Conservation (phyloP, 768 basidiomycete species). For the Mycena floridula region DNA sequence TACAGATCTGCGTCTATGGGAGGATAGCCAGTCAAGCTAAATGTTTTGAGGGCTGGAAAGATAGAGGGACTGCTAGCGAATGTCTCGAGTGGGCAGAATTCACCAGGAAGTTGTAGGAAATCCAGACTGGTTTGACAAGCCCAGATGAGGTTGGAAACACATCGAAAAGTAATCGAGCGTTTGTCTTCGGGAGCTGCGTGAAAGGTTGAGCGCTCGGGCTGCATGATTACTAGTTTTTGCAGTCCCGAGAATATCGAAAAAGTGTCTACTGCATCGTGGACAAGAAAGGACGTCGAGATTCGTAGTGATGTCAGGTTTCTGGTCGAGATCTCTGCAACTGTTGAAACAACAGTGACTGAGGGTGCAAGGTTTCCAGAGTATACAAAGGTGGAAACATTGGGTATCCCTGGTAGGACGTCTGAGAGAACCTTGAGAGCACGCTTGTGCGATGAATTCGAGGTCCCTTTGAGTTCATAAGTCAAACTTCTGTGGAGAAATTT, state of each 20-base stretch:
- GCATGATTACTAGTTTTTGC: conserved; percentile 1
- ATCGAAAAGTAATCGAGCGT: conserved; percentile 1
- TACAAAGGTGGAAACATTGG: conserved; percentile 1
- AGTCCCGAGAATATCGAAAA: neutral
- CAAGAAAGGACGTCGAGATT: conserved; percentile 1
- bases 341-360: neutral
- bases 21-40: conserved; percentile 2
- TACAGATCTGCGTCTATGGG: conserved; percentile 2
- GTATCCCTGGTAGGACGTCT: conserved; percentile 1
- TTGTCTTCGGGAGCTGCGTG: conserved; percentile 1
- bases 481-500: neutral
- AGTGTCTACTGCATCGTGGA: neutral
- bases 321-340: no score
- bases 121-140: conserved; percentile 2
- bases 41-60: neutral
- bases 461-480: neutral
- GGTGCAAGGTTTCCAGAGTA: neutral
- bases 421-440: neutral
- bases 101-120: conserved; percentile 3
- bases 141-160: conserved; percentile 1
- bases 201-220: neutral
- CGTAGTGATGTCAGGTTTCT: neutral
- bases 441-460: neutral
- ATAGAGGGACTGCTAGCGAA: neutral
- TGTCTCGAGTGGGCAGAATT: conserved; percentile 1